A percentile compares a stretch with the other conserved stretches of the same genome.
Evolutionary conservation across 352 stramenopile species (phyloP).

Genomic region (Globisporangium sylvaticum): DNA sequence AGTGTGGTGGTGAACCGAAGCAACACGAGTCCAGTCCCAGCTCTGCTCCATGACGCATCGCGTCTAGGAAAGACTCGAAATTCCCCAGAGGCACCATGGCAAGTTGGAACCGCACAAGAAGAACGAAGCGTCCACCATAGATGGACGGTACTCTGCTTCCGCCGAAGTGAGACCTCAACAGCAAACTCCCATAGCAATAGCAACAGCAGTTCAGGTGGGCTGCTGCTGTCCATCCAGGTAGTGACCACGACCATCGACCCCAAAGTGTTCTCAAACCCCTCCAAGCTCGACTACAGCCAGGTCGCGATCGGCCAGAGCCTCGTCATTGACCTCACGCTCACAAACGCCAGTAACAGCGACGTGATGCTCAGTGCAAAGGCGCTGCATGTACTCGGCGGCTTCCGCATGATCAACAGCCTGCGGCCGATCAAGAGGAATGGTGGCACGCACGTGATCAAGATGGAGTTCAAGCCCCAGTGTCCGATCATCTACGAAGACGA

Average conservation of each 20-base stretch:
- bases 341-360: constrained; percentile 37
- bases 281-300: constrained; percentile 75
- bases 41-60: background rate
- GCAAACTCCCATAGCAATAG: background rate
- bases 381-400: constrained; percentile 81
- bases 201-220: background rate
- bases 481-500: constrained; percentile 72
- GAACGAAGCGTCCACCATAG: constrained; percentile 68
- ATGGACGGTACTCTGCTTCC: constrained; percentile 78
- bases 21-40: background rate
- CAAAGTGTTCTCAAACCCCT: constrained; percentile 37
- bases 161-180: constrained; percentile 18
- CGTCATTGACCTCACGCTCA: constrained; percentile 52
- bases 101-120: constrained; percentile 25
- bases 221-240: constrained; percentile 61
- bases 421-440: constrained; percentile 29
- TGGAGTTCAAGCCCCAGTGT: constrained; percentile 66
- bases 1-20: constrained; percentile 7
- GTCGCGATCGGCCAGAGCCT: constrained; percentile 79
- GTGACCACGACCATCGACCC: constrained; percentile 58
- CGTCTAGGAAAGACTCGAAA: background rate
- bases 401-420: constrained; percentile 73
- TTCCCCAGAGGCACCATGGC: background rate
- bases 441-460: constrained; percentile 25
- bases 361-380: constrained; percentile 44